Base-by-base conservation (phyloP, 1,139 yeast species). In the Candida smagusa region DNA sequence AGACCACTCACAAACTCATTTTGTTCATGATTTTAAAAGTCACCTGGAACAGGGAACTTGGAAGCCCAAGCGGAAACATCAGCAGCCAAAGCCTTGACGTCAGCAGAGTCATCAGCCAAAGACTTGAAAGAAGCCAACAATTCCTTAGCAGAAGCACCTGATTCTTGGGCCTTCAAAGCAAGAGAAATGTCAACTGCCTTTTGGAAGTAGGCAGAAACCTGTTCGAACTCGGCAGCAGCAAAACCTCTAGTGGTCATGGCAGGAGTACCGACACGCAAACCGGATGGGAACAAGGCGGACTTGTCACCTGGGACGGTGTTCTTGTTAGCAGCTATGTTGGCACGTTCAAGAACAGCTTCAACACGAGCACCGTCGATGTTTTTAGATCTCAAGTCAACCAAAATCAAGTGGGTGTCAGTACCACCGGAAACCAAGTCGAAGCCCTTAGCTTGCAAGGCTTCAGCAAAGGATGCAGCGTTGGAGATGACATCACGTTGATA, bases 191-290 rank as follows among this genome's bases (percentile, higher is more conserved):
- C 76, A 43, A 86, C 94, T 23, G 96, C 95, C 51, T 68, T 69
- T 58, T 84, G 84, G 59, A 90, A 83, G 70, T 79, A 88, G 42
- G 74, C 77, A 22, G 90, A 86, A 41, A 90, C 92, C 58, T 78
- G 74, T 47, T 72, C 79, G 54, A 90, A 90, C 54, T 90, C 97
- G 33, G 66, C 75, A 46, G 77, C 78, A 31, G 84, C 83, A 54
- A 90, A 84, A 22, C 97, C 97, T 73, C 97, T 84, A 37, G 97
- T 88, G 46, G 97, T 85, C 97, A 90, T 90, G 42, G 97, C 97
- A 41, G 97, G 97, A 32, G 97, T 87, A 52, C 97, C 97, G 43
- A 90, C 88, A 74, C 97, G 84, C 56, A 90, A 74, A 50, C 97
- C 97, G 37, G 95, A 87, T 54, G 97, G 97, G 68, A 87, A 88